Evolutionary conservation across 805 yeast genomes (phyloP).

Genomic region (Saturnispora sanitii): DNA sequence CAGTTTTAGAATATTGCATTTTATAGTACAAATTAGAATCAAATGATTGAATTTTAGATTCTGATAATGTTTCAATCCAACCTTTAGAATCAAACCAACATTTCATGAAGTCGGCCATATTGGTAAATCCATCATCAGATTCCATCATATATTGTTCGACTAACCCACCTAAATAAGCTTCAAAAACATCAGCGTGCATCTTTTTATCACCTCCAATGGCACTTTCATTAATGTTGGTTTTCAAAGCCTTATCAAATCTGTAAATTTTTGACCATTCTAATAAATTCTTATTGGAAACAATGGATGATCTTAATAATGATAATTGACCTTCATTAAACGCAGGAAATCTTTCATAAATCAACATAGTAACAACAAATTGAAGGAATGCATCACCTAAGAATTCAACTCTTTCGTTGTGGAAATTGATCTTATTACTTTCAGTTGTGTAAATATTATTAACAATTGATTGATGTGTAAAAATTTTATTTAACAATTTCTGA

Average conservation of each 20-base stretch:
- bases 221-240: slow-evolving; percentile 30
- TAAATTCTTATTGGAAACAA: slow-evolving; percentile 66
- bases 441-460: slow-evolving; percentile 48
- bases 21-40: slow-evolving; percentile 12
- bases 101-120: slow-evolving; percentile 24
- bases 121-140: slow-evolving; percentile 46
- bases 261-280: slow-evolving; percentile 62
- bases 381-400: slow-evolving; percentile 85
- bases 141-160: slow-evolving; percentile 30
- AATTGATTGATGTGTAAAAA: slow-evolving; percentile 73
- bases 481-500: slow-evolving; percentile 49
- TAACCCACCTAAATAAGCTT: slow-evolving; percentile 88
- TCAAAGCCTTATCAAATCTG: slow-evolving; percentile 50
- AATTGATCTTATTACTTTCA: slow-evolving; percentile 42
- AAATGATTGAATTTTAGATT: slow-evolving; percentile 18
- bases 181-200: slow-evolving; percentile 80
- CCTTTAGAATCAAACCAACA: slow-evolving; percentile 37
- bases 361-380: slow-evolving; percentile 57
- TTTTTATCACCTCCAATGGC: slow-evolving; percentile 52
- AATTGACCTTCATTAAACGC: slow-evolving; percentile 70
- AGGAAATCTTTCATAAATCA: slow-evolving; percentile 61
- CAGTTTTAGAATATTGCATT: slow-evolving; percentile 13
- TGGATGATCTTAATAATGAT: slow-evolving; percentile 54
- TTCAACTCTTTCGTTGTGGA: slow-evolving; percentile 82
- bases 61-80: slow-evolving; percentile 47